Evolutionary conservation across 1,284 basidiomycete species (phyloP).

Genomic region (Puccinia polysora): DNA sequence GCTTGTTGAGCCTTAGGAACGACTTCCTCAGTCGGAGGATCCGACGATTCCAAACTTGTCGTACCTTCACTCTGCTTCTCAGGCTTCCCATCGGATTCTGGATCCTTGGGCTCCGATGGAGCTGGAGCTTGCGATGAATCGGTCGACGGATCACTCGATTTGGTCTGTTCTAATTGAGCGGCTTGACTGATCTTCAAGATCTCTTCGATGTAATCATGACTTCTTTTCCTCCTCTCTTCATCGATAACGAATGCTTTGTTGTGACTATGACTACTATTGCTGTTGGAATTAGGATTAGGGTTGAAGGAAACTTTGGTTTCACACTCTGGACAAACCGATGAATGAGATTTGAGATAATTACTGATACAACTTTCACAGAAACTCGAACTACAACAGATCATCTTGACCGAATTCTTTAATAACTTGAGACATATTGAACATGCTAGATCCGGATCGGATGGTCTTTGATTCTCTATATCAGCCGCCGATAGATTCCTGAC

Average conservation of each 20-base stretch:
- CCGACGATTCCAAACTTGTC: too few species aligned
- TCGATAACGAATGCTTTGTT: constrained; percentile 72
- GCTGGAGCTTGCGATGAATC: too few species aligned
- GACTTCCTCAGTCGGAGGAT: not conserved
- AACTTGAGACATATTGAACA: constrained; percentile 86
- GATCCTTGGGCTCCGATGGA: too few species aligned
- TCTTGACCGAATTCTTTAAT: constrained; percentile 80
- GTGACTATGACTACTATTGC: constrained; percentile 63
- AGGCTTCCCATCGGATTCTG: too few species aligned
- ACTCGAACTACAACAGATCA: constrained; percentile 79
- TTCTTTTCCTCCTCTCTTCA: constrained; percentile 69
- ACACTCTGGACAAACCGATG: constrained; percentile 85
- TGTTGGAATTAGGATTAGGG: not conserved
- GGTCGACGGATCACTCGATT: constrained; percentile 9
- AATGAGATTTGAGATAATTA: constrained; percentile 80
- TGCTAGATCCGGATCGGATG: constrained; percentile 68
- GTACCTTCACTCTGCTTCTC: too few species aligned
- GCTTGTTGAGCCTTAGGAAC: not conserved
- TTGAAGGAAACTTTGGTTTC: constrained; percentile 60
- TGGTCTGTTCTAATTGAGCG: constrained; percentile 54
- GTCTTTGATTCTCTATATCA: constrained; percentile 75
- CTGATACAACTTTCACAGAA: constrained; percentile 95
- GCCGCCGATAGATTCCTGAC: constrained; percentile 72
- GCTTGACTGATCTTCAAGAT: constrained; percentile 75
- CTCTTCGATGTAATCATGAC: constrained; percentile 73